Base-by-base conservation (phyloP, 495 filamentous ascomycete genomes). In the Podospora pseudoanserina region DNA sequence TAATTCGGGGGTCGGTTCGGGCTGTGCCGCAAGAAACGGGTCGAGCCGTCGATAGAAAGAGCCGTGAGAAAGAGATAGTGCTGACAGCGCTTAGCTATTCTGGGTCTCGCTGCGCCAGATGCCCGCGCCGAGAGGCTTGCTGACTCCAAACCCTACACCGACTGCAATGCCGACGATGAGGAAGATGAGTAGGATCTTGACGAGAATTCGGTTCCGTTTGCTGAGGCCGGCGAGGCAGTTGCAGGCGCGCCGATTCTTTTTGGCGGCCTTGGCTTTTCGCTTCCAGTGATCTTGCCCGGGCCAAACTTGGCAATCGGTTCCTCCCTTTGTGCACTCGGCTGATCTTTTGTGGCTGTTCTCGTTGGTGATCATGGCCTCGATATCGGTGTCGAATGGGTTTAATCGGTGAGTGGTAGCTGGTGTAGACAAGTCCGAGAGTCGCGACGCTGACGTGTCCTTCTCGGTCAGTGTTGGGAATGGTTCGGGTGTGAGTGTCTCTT, bases 201-300 rank as follows among this genome's bases (percentile, higher is more conserved):
- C 71, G n/a, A 81, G 73, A 65, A 84, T 78, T 19, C 80, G 77
- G 67, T 79, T 83, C 66, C 81, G 81, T 64, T 82, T 79, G 80
- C 80, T 83, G 16, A 84, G 68, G 27, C 72, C 70, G 23, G 79
- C 79, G 65, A 85, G 70, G 64, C 77, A 80, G 59, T 79, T 76
- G 74, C 82, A 85, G 62, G 67, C 77, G 60, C 75, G 75, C 6
- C 79, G 76, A 63, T 76, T 82, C 71, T 78, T 79, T 76, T 81
- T 81, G 65, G 82, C 80, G 6, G 76, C 80, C 68, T 78, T 77
- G 57, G 82, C 81, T 75, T 85, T 83, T 56, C 76, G 74, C 63
- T 75, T 74, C 82, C 82, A 85, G 72, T 85, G 81, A 16, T 80
- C 80, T 59, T 83, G 79, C n/a, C 80, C 79, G 32, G 82, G 82